Evolutionary conservation across 768 basidiomycete species (phyloP).

Genomic region (Serpula lacrymans): DNA sequence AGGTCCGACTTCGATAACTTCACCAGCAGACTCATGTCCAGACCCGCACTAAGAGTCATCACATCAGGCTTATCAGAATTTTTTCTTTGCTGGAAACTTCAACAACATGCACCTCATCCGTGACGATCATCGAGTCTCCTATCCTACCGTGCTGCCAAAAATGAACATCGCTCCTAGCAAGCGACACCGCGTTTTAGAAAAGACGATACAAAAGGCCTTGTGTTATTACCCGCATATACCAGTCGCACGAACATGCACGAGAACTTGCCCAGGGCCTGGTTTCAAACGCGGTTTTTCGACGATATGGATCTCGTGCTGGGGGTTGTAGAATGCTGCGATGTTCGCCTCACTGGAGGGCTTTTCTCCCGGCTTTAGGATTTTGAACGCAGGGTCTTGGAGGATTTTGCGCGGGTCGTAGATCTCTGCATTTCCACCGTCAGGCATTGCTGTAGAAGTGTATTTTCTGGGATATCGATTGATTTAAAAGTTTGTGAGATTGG

Average conservation of each 20-base stretch:
- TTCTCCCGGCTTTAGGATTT: conserved; percentile 47
- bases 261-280: conserved; percentile 62
- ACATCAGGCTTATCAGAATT: background rate
- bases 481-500: no score
- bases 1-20: conserved; percentile 60
- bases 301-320: conserved; percentile 58
- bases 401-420: conserved; percentile 55
- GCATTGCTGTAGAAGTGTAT: no score
- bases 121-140: conserved; percentile 68
- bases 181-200: background rate
- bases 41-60: conserved; percentile 49
- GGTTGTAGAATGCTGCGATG: conserved; percentile 65
- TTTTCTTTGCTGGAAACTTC: no score
- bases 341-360: conserved; percentile 46
- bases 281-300: conserved; percentile 61
- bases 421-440: conserved; percentile 30
- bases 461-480: no score
- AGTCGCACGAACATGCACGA: conserved; percentile 63
- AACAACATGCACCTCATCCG: conserved; percentile 47
- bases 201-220: background rate
- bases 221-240: conserved; percentile 62
- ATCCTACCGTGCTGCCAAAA: conserved; percentile 71
- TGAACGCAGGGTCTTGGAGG: conserved; percentile 53
- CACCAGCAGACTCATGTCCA: conserved; percentile 69
- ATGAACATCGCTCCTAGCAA: conserved; percentile 62